phyloP scores from a whole-genome alignment of 176 grass and related monocot species.

The Coix lacrymajobi region DNA sequence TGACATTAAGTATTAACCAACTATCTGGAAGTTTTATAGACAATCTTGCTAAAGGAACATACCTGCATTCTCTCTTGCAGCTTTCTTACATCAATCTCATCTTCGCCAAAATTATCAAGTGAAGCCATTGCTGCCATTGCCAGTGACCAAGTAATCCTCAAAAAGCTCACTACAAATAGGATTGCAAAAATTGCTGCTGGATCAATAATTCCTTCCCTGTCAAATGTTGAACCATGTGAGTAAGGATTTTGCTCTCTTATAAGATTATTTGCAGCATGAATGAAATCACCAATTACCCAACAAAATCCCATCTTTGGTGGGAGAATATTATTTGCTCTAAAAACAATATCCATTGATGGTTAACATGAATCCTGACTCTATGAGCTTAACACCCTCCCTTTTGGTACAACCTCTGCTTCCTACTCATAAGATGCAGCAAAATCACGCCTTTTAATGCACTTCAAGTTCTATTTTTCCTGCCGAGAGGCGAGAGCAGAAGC shows the following conservation, averaged over 20 bases:
- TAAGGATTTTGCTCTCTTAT: background rate
- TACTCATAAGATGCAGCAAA: background rate
- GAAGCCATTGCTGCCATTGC: constrained; percentile 97
- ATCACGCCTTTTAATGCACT: background rate
- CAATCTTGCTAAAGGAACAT: constrained; percentile 23
- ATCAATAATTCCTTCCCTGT: constrained; percentile 92
- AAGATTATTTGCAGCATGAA: background rate
- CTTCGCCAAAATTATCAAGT: constrained; percentile 81
- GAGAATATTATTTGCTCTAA: background rate
- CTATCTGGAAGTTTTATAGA: background rate
- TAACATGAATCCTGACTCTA: background rate
- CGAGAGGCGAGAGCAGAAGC: background rate
- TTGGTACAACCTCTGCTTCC: background rate
- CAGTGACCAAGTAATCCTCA: constrained; percentile 96
- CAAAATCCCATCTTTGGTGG: background rate
- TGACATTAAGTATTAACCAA: constrained; percentile 14
- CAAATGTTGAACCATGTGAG: constrained; percentile 22
- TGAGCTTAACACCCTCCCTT: background rate
- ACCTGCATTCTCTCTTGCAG: constrained; percentile 89
- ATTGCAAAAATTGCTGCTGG: constrained; percentile 97
- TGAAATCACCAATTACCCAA: background rate
- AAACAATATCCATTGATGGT: background rate
- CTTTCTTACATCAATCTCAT: constrained; percentile 66
- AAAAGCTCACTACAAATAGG: constrained; percentile 94
- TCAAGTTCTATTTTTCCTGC: background rate